Evolutionary conservation across 805 yeast species (phyloP), one percentile per base, ranked within the genome.

Genomic region (Torulaspora microellipsoides): DNA sequence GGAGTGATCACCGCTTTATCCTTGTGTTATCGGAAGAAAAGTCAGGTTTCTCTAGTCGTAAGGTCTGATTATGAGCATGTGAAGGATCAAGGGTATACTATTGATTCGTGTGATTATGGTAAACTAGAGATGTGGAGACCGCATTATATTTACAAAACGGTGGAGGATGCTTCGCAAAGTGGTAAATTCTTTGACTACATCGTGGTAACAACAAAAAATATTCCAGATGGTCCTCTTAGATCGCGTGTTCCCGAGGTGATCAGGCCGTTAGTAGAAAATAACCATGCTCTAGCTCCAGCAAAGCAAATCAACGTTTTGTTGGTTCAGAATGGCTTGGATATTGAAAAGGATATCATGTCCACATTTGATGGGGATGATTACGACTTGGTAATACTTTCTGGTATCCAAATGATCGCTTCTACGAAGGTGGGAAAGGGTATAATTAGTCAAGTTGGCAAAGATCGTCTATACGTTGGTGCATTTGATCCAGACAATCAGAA

Each of bases 1-100:
- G 96, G 96, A 30, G 74, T 87, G 13, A 76, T 87, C 28, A 81
- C 83, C 2, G 86, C 95, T 0, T 72, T 81, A 38, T 77, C 85
- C 0, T 68, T 87, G 27, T 71, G 69, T 51, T 59, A 62, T 32
- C 68, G 73, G 34, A 77, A 73, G 0, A 62, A 68, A 34, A 70
- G 78, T 8, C 68, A 69, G 17, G 80, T 84, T 10, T 77, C 88
- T 2, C 67, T 78, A 11, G 83, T 83, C 4, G 73, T 81, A 3
- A 73, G 93, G 58, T 75, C 87, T 20, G 83, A 80, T 53, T 83
- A 80, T 62, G 75, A 76, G 3, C 62, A 60, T 28, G 80, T 83
- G 27, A 47, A 53, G 15, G 59, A 68, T 31, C 56, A 68, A 1
- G 93, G 93, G 1, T 83, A 73, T 60, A 68, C 70, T 28, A 75